Evolutionary conservation across 1,284 basidiomycete species (phyloP).

Genomic region (Pholiota adiposa): DNA sequence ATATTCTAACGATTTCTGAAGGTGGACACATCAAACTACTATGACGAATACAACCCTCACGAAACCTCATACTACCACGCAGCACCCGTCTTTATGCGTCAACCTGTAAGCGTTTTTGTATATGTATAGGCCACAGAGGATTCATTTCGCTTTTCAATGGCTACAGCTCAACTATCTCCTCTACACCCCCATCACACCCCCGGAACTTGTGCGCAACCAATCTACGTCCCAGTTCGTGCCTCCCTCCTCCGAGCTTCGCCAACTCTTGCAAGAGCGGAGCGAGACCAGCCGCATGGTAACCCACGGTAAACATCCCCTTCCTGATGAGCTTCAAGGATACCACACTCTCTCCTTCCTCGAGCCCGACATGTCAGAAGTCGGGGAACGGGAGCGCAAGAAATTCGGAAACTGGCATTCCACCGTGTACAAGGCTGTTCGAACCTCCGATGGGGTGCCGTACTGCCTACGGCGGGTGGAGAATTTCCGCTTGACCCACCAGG

Average conservation of each 20-base stretch:
- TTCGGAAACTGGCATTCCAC: conserved; percentile 80
- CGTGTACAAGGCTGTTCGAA: conserved; percentile 84
- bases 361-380: conserved; percentile 40
- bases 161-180: conserved; percentile 88
- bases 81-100: conserved; percentile 60
- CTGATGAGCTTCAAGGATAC: conserved; percentile 91
- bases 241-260: conserved; percentile 71
- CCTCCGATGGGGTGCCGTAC: conserved; percentile 81
- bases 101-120: conserved; percentile 58
- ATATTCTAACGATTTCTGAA: conserved; percentile 13
- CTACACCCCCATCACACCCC: conserved; percentile 71
- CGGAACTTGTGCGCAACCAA: conserved; percentile 62
- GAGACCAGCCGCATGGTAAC: conserved; percentile 65
- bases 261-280: conserved; percentile 81
- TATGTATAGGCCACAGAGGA: background rate
- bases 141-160: background rate
- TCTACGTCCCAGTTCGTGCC: conserved; percentile 54
- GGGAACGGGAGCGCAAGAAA: conserved; percentile 49
- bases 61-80: conserved; percentile 49
- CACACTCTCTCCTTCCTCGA: conserved; percentile 88
- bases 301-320: conserved; percentile 50
- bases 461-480: conserved; percentile 86
- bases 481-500: conserved; percentile 82
- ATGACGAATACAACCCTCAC: conserved; percentile 38
- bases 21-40: conserved; percentile 38